phyloP scores from a whole-genome alignment of 2,329 filamentous ascomycete species.

The Aspergillus quadrilineatus region DNA sequence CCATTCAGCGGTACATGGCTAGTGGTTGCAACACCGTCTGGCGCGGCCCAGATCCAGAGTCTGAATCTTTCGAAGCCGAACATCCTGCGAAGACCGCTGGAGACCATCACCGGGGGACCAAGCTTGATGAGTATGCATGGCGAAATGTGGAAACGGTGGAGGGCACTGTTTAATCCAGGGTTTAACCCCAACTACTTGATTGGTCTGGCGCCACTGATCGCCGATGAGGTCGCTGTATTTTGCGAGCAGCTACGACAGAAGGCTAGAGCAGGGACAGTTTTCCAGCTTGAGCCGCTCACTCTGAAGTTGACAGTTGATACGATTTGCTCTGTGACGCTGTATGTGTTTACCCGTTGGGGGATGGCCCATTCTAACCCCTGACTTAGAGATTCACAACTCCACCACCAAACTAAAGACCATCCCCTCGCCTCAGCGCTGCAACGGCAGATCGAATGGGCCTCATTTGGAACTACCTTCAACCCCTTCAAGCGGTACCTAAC shows the following conservation, averaged over 20 bases:
- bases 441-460: slow-evolving; percentile 4
- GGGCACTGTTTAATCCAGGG: slow-evolving; percentile 9
- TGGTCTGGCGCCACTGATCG: slow-evolving; percentile 2
- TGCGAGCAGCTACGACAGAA: slow-evolving; percentile 1
- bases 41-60: background rate
- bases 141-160: slow-evolving; percentile 6
- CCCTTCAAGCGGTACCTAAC: background rate
- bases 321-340: slow-evolving; percentile 11
- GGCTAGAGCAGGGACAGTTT: background rate
- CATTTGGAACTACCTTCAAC: slow-evolving; percentile 6
- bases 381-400: slow-evolving; percentile 3
- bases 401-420: slow-evolving; percentile 5
- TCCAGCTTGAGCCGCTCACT: slow-evolving; percentile 7
- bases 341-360: background rate
- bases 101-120: slow-evolving; percentile 8
- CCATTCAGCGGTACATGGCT: background rate
- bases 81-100: background rate
- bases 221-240: slow-evolving; percentile 5
- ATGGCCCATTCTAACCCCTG: too few relatives aligned
- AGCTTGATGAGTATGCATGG: slow-evolving; percentile 8
- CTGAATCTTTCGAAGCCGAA: slow-evolving; percentile 6
- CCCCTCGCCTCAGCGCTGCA: slow-evolving; percentile 2
- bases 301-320: slow-evolving; percentile 7
- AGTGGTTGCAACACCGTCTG: background rate
- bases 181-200: slow-evolving; percentile 6